phyloP scores from a whole-genome alignment of 768 basidiomycete species.

The Pleurotus giganteus region DNA sequence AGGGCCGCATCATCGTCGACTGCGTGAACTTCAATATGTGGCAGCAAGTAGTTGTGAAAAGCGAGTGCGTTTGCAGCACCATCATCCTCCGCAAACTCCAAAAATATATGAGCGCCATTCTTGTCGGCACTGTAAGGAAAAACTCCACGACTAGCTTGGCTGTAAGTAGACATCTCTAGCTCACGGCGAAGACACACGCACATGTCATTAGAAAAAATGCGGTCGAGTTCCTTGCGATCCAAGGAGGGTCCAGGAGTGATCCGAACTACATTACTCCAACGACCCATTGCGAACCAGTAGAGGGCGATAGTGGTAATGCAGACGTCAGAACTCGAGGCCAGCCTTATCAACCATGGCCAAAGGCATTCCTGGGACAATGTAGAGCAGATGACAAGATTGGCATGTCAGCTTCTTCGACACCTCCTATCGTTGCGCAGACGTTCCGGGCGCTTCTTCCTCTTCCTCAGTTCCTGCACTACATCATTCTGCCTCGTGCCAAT shows the following conservation, averaged over 20 bases:
- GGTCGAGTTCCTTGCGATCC: slow-evolving; percentile 14
- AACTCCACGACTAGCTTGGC: not conserved
- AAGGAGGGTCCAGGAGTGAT: not conserved
- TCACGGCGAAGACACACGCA: slow-evolving; percentile 11
- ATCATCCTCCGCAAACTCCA: slow-evolving; percentile 19
- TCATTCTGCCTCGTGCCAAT: too few relatives aligned
- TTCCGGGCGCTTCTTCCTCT: not conserved
- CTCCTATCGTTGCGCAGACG: not conserved
- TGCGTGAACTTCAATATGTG: slow-evolving; percentile 18
- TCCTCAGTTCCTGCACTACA: too few relatives aligned
- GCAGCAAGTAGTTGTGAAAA: slow-evolving; percentile 17
- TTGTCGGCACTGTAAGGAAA: slow-evolving; percentile 6
- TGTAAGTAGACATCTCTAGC: slow-evolving; percentile 11
- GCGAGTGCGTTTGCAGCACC: slow-evolving; percentile 22
- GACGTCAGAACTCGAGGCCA: not conserved
- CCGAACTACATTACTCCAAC: slow-evolving; percentile 19
- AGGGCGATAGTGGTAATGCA: not conserved
- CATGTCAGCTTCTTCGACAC: not conserved
- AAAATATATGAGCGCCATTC: slow-evolving; percentile 18
- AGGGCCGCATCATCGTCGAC: slow-evolving; percentile 18
- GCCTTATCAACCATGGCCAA: not conserved
- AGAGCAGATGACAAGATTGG: not conserved
- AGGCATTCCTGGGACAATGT: not conserved
- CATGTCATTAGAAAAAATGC: slow-evolving; percentile 21
- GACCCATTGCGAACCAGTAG: slow-evolving; percentile 16